Conservation (phyloP, 2,329 filamentous ascomycete species). For the Epichloe glyceriae region DNA sequence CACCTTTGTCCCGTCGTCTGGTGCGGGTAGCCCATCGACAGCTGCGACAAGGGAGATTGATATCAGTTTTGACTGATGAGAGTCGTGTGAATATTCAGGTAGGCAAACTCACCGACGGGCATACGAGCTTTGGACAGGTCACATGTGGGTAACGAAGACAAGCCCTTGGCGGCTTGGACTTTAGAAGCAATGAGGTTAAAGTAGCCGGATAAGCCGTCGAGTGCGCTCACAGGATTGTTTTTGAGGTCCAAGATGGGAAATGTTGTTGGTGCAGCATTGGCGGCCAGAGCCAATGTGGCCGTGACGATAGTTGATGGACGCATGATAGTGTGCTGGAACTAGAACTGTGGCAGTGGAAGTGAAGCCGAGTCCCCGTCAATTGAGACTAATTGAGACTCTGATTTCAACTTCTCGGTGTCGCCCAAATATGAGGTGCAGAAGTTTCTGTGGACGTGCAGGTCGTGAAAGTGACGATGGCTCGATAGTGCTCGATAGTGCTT, state of each 20-base stretch:
- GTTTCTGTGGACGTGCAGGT: background rate
- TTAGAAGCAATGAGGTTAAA: conserved; percentile 47
- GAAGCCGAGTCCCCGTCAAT: background rate
- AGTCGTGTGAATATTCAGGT: no score
- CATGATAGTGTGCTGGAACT: conserved; percentile 34
- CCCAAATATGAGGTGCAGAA: background rate
- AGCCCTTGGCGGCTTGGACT: conserved; percentile 33
- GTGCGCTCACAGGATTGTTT: conserved; percentile 24
- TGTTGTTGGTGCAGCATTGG: conserved; percentile 32
- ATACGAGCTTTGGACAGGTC: conserved; percentile 40
- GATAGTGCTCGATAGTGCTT: background rate
- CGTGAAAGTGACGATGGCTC: background rate
- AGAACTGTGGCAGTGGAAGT: background rate
- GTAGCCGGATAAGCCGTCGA: conserved; percentile 42
- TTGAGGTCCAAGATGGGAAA: conserved; percentile 24
- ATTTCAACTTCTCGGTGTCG: background rate
- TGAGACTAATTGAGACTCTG: background rate
- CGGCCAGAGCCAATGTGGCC: conserved; percentile 31
- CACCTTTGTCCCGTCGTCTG: conserved; percentile 47
- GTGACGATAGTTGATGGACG: conserved; percentile 33
- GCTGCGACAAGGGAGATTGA: conserved; percentile 19
- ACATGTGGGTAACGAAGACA: conserved; percentile 32
- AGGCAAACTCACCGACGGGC: conserved; percentile 27
- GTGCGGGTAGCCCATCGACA: conserved; percentile 46
- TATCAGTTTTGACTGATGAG: background rate